These are phyloP conservation scores for Hyparrhenia diplandra DNA, from an alignment of 176 grass and related monocot genomes.

Conservation along the genomic window DNA sequence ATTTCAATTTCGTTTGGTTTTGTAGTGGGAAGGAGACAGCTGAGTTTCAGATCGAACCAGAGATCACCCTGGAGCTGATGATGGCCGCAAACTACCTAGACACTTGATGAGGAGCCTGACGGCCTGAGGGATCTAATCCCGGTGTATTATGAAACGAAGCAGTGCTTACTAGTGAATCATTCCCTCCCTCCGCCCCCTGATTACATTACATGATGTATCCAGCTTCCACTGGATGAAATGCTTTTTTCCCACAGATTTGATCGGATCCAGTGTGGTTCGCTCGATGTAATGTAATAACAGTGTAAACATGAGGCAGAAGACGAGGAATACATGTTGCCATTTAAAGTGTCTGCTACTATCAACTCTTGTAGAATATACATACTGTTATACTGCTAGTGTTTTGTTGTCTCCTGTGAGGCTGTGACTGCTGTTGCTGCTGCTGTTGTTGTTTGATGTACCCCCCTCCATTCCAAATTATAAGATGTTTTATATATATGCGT, in stretches of 20 bases:
- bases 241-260: background rate
- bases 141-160: background rate
- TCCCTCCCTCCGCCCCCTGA: background rate
- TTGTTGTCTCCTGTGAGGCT: background rate
- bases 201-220: background rate
- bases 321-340: background rate
- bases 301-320: background rate
- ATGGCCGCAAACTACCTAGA: constrained; percentile 98
- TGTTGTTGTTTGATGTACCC: background rate
- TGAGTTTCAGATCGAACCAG: constrained; percentile 75
- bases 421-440: too few relatives aligned
- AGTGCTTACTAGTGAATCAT: background rate
- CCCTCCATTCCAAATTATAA: too few relatives aligned
- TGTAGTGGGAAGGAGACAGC: constrained; percentile 77
- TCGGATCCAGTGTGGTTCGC: background rate
- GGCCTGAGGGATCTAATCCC: background rate
- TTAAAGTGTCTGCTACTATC: background rate
- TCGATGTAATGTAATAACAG: background rate
- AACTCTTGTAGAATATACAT: background rate
- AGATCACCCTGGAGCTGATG: constrained; percentile 91
- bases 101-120: constrained; percentile 28
- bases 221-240: background rate
- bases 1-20: background rate
- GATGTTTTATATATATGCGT: too few relatives aligned
- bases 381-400: too few relatives aligned